Evolutionary conservation across 225 moss, liverwort and hornwort species (phyloP), one percentile per base, ranked within the genome.

Genomic region (Sphagnum tenellum): DNA sequence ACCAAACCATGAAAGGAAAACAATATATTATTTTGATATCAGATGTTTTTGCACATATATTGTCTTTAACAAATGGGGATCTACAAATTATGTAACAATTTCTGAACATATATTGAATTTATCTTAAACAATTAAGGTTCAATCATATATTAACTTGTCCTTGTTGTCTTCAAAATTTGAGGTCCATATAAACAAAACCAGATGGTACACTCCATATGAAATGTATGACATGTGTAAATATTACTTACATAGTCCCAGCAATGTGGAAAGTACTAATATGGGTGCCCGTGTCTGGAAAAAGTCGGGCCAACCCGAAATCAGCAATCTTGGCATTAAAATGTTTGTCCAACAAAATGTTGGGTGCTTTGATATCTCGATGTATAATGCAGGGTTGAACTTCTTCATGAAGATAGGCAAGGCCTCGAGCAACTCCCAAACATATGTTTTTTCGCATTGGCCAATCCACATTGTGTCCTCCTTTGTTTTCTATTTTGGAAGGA

Each of bases 221-320:
- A 5, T 61, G 6, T 58, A 29, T 58, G 10, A 58, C 5, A 61
- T 61, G 29, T 61, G 12, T 61, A 5, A 4, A 61, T 5, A 8
- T 45, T 9, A 52, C 67, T 62, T 64, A 72, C 75, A 12, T 7
- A 5, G 75, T 72, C 8, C 75, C 75, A 9, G 59, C 72, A 59
- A 75, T 4, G 2, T 75, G 50, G 8, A 66, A 59, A 45, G 53
- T 61, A 3, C 57, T 57, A 4, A 61, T 54, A 45, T 49, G 61
- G 55, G 54, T 79, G 29, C 66, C 4, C 45, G 75, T 75, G 4
- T 62, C 12, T 9, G 53, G 62, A 46, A 71, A 72, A 3, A 72
- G 52, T 8, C 57, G 62, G 0, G 75, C 75, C 13, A 79, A 70
- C 12, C 75, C 79, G 60, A 79, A 79, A 63, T 79, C 79, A 4